Percentiles rank a stretch among this genome's conserved stretches.
These are phyloP conservation scores for Pseudovirgaria hyperparasitica DNA, from an alignment of 2,329 filamentous ascomycete genomes.

Conservation along the genomic window DNA sequence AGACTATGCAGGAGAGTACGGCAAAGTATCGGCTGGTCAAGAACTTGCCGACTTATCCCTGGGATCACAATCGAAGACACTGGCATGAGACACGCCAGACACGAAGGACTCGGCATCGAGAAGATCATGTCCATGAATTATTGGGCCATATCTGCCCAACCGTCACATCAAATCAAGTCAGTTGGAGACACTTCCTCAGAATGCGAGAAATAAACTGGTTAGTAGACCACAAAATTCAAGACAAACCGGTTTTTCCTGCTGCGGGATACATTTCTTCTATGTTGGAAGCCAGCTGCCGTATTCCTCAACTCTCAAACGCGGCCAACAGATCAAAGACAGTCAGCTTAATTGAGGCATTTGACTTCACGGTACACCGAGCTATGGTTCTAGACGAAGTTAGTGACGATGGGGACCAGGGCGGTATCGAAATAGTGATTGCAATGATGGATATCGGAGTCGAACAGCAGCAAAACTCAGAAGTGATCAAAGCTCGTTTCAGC, in stretches of 20 bases:
- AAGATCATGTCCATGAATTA: background rate
- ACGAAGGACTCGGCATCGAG: background rate
- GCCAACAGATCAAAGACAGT: no score
- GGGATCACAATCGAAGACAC: conserved; percentile 14
- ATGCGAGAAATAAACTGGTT: conserved; percentile 4
- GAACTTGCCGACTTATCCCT: conserved; percentile 17
- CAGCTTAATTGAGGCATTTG: conserved; percentile 4
- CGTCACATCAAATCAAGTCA: background rate
- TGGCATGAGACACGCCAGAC: conserved; percentile 10
- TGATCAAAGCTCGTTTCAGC: background rate
- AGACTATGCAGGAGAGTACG: background rate
- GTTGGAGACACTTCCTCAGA: conserved; percentile 3
- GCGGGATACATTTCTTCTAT: conserved; percentile 31
- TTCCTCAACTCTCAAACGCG: conserved; percentile 1
- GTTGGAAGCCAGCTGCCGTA: conserved; percentile 2
- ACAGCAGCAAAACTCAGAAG: background rate
- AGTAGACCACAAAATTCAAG: conserved; percentile 3
- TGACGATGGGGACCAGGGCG: no score
- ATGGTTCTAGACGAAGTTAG: conserved; percentile 4
- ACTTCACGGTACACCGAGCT: conserved; percentile 5
- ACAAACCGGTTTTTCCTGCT: conserved; percentile 27
- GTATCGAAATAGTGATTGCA: conserved; percentile 1
- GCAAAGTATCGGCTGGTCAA: conserved; percentile 3
- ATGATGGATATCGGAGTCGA: conserved; percentile 1
- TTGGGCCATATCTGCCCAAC: background rate